Conservation (phyloP, 805 yeast genomes). For the Tanozyma kutaoensis region DNA sequence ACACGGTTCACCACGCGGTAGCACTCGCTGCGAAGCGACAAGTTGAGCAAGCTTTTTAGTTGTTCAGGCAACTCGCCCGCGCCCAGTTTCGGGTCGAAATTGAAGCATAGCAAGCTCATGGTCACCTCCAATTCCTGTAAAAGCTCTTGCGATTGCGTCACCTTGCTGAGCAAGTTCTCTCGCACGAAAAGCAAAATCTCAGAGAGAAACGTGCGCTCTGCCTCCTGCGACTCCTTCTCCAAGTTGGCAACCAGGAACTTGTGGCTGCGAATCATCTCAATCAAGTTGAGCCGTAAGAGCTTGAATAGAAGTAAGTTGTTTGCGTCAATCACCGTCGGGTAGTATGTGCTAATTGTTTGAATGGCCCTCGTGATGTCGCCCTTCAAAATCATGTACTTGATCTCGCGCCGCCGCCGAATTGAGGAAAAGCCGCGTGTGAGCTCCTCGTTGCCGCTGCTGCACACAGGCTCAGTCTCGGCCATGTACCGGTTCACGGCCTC, state of each 20-base stretch:
- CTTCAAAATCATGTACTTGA: slow-evolving; percentile 37
- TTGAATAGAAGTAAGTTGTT: slow-evolving; percentile 59
- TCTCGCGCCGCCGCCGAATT: slow-evolving; percentile 37
- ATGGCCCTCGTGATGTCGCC: slow-evolving; percentile 56
- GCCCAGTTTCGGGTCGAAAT: slow-evolving; percentile 19
- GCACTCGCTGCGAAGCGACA: slow-evolving; percentile 49
- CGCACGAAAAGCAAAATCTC: slow-evolving; percentile 46
- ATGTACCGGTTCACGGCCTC: slow-evolving; percentile 1
- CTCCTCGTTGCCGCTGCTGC: too few species aligned
- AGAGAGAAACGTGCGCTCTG: slow-evolving; percentile 37
- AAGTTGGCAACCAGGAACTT: slow-evolving; percentile 6
- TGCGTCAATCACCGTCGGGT: slow-evolving; percentile 53
- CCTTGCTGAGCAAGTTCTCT: slow-evolving; percentile 47
- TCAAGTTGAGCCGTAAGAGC: slow-evolving; percentile 55
- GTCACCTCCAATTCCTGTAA: slow-evolving; percentile 68
- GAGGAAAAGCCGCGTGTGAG: slow-evolving; percentile 43
- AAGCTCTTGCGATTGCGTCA: slow-evolving; percentile 41
- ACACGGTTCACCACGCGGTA: slow-evolving; percentile 61
- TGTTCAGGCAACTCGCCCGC: slow-evolving; percentile 36
- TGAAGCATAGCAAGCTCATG: slow-evolving; percentile 64
- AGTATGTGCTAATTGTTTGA: slow-evolving; percentile 37
- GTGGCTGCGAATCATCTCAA: slow-evolving; percentile 66
- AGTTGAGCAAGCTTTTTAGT: slow-evolving; percentile 41
- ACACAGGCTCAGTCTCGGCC: too few species aligned
- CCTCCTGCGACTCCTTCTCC: slow-evolving; percentile 9